Base-by-base conservation (phyloP, 1,284 basidiomycete species). In the Phlebopus sp. region DNA sequence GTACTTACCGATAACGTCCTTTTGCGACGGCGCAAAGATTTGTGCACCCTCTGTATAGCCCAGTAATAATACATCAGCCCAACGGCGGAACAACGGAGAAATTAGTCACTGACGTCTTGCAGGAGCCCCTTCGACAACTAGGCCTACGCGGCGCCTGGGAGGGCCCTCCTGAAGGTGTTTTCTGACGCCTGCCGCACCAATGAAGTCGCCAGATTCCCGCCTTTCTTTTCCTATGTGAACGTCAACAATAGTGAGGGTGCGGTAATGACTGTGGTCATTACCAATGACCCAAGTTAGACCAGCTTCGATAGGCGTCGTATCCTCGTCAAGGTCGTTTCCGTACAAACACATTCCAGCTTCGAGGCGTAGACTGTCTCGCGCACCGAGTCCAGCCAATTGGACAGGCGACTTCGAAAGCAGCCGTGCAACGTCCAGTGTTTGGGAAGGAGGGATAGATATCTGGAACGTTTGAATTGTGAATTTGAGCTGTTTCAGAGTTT, bases 271-370 rank as follows among this genome's bases (percentile, higher is more conserved):
- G 2, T 18, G 31, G 18, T 41, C 60, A 11, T 55, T 53, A 89
- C 92, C 89, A 42, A 99, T 92, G 21, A 97, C 82, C 96, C 96
- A 98, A 0, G 81, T 80, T 42, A 99, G 72, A 5, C 86, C 94
- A 4, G 92, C 97, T 69, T 97, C 96, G 14, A 98, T 81, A 0
- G 93, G 92, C 1, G 82, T 84, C 4, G 90, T 90, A 36, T 73
- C 78, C 68, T 97, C 93, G 66, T 97, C 87, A 15, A 97, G 72
- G 63, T 99, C 96, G 62, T 94, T 86, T 0, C 96, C 96, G 65
- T 98, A 97, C 37, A 99, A 75, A 68, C 96, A 99, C 85, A 99
- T 88, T n/a, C 96, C 96, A 0, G 96, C 96, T 69, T 99, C 96
- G 32, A 99, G 76, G 30, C 96, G 82, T 15, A 99, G 72, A 58